These are phyloP conservation scores for Testicularia cyperi DNA, from an alignment of 1,284 basidiomycete species.

Conservation along the genomic window DNA sequence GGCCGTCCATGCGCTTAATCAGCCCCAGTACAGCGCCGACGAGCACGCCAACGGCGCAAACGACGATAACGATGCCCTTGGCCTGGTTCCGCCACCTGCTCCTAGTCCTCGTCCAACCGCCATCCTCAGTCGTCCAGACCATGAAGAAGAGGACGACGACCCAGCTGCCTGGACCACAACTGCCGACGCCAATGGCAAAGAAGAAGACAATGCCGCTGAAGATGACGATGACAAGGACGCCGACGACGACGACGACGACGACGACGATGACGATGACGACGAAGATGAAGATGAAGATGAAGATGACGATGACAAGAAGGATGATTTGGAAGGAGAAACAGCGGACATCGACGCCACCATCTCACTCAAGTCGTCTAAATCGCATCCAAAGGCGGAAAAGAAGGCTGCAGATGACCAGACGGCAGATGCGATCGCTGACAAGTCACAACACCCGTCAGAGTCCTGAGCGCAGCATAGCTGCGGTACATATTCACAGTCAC, in stretches of 20 bases:
- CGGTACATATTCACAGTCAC: no score
- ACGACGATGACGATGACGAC: conserved; percentile 7
- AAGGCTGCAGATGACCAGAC: no score
- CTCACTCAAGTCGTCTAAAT: conserved; percentile 9
- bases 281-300: conserved; percentile 1
- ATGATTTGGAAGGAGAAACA: not conserved
- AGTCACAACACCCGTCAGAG: no score
- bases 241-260: conserved; percentile 7
- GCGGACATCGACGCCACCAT: conserved; percentile 27
- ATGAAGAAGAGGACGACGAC: conserved; percentile 25
- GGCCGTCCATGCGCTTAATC: conserved; percentile 7
- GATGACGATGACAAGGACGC: conserved; percentile 1
- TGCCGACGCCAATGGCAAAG: not conserved
- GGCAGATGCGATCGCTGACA: no score
- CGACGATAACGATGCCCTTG: conserved; percentile 7
- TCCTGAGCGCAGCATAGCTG: no score
- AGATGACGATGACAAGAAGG: conserved; percentile 9
- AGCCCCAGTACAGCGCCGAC: not conserved
- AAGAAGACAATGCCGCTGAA: conserved; percentile 5
- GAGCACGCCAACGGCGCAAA: conserved; percentile 6
- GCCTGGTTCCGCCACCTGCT: conserved; percentile 33
- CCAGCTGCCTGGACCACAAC: conserved; percentile 13
- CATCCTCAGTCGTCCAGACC: conserved; percentile 24
- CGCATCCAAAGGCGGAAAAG: no score
- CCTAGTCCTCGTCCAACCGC: conserved; percentile 31